phyloP scores from a whole-genome alignment of 441 rosid genomes.

The Adansonia grandidieri region DNA sequence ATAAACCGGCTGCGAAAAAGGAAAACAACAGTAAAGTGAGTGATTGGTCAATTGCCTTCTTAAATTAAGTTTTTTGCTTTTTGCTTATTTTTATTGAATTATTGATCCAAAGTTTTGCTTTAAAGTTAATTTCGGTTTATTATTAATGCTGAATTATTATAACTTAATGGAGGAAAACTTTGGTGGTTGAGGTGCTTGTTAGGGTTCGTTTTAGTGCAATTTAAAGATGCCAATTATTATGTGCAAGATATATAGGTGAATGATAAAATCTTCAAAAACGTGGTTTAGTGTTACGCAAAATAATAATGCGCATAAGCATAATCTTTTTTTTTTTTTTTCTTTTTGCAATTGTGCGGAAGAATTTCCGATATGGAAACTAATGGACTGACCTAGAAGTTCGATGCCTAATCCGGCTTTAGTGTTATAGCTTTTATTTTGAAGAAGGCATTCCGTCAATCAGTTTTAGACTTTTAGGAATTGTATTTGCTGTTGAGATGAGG shows the following conservation, averaged over 20 bases:
- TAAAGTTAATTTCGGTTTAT: neutral
- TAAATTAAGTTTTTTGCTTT: neutral
- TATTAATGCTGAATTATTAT: neutral
- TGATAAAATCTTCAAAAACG: neutral
- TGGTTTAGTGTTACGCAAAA: neutral
- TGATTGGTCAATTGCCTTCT: constrained; percentile 12
- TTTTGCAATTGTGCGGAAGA: neutral
- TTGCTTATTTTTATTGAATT: neutral
- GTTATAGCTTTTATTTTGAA: neutral
- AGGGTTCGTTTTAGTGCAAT: neutral
- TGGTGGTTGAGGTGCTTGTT: neutral
- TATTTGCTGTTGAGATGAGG: neutral
- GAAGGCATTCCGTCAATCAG: neutral
- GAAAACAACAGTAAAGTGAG: constrained; percentile 50
- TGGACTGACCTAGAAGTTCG: constrained; percentile 1
- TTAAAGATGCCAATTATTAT: neutral
- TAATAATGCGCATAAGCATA: neutral
- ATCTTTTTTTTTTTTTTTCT: neutral
- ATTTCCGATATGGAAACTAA: neutral
- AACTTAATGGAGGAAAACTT: neutral
- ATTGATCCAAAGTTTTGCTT: neutral
- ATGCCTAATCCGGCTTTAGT: neutral
- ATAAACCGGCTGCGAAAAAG: constrained; percentile 53
- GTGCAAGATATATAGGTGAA: neutral
- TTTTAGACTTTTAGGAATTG: neutral